Percentiles rank a stretch among this genome's conserved stretches.
Conservation (phyloP, 2,329 filamentous ascomycete species). For the Paracoccidioides lutzii region DNA sequence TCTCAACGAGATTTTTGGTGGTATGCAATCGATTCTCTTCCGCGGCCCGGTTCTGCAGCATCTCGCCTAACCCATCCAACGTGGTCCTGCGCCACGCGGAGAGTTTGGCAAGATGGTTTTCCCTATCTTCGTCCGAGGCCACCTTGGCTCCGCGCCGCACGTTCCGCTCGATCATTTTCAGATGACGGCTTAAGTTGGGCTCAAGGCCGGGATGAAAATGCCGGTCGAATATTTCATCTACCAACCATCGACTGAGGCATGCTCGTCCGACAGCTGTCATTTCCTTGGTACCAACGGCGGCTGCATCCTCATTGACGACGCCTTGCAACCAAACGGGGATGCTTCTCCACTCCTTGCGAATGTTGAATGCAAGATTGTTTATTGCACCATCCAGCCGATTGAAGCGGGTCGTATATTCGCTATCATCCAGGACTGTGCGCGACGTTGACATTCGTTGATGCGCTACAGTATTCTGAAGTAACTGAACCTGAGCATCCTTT, state of each 20-base stretch:
- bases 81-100: constrained; percentile 90
- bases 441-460: constrained; percentile 92
- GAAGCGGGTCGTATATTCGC: constrained; percentile 81
- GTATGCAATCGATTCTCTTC: constrained; percentile 55
- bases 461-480: constrained; percentile 91
- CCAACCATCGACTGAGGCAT: constrained; percentile 76
- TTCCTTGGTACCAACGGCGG: constrained; percentile 82
- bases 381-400: constrained; percentile 85
- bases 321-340: constrained; percentile 69
- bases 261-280: constrained; percentile 94
- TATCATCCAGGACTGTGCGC: constrained; percentile 87
- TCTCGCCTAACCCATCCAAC: constrained; percentile 70
- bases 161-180: constrained; percentile 80
- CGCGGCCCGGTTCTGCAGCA: constrained; percentile 53
- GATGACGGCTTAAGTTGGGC: constrained; percentile 55
- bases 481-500: constrained; percentile 76
- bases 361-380: constrained; percentile 88
- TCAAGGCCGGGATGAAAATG: constrained; percentile 89
- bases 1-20: constrained; percentile 55
- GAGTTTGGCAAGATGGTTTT: constrained; percentile 74
- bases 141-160: constrained; percentile 64
- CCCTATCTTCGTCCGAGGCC: constrained; percentile 72
- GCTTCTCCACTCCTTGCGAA: constrained; percentile 81
- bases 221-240: constrained; percentile 79
- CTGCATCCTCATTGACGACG: constrained; percentile 72